phyloP scores from a whole-genome alignment of 2,329 filamentous ascomycete genomes.

The Calonectria naviculata region DNA sequence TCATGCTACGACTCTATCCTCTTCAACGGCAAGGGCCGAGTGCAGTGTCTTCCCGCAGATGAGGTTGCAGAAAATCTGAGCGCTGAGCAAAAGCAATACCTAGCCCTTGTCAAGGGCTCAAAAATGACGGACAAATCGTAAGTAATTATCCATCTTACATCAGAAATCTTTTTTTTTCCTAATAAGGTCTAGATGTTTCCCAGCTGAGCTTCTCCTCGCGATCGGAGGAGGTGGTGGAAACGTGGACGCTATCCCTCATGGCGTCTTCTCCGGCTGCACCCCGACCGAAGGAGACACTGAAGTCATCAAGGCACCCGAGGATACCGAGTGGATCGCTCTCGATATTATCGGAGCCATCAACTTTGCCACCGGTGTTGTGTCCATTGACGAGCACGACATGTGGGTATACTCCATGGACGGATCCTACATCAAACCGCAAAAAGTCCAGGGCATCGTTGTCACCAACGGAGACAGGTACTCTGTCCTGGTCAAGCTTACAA shows the following conservation, averaged over 20 bases:
- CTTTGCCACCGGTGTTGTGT: slow-evolving; percentile 55
- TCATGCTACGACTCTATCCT: slow-evolving; percentile 71
- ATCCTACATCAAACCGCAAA: slow-evolving; percentile 63
- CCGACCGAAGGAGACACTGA: slow-evolving; percentile 56
- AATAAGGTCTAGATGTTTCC: slow-evolving; percentile 31
- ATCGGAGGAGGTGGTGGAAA: slow-evolving; percentile 43
- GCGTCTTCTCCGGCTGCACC: slow-evolving; percentile 59
- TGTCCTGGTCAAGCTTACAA: slow-evolving; percentile 58
- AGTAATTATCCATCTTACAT: neutral
- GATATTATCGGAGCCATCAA: slow-evolving; percentile 65
- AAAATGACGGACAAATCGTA: slow-evolving; percentile 56
- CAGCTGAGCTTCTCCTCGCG: slow-evolving; percentile 53
- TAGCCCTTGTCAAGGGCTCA: slow-evolving; percentile 42
- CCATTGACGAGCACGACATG: slow-evolving; percentile 64
- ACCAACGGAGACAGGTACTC: slow-evolving; percentile 65
- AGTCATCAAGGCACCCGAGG: slow-evolving; percentile 47
- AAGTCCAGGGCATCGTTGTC: slow-evolving; percentile 58
- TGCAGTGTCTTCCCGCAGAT: slow-evolving; percentile 60
- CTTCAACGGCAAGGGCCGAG: slow-evolving; percentile 70
- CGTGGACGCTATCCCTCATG: slow-evolving; percentile 51
- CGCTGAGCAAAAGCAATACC: slow-evolving; percentile 43
- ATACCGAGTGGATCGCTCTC: slow-evolving; percentile 60
- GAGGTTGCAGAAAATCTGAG: slow-evolving; percentile 54
- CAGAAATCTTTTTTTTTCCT: rapidly evolving
- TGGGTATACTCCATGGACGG: slow-evolving; percentile 67